Evolutionary conservation across 1,139 yeast species (phyloP).

Genomic region (Yamadazyma blattariae): DNA sequence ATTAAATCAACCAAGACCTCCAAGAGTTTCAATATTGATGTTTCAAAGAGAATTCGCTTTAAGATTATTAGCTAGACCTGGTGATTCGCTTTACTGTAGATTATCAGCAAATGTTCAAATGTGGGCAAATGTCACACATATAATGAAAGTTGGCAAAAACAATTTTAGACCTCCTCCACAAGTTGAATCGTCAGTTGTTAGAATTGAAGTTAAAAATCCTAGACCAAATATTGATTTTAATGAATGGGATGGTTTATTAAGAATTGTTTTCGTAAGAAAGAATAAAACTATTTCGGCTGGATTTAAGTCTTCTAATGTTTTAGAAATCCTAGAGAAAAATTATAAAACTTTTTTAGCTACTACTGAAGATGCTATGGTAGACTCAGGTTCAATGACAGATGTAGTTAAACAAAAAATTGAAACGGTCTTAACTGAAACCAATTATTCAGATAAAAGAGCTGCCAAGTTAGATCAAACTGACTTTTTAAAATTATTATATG

Average conservation of each 20-base stretch:
- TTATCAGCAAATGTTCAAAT: conserved; percentile 94
- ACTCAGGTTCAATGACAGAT: conserved; percentile 42
- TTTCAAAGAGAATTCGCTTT: conserved; percentile 96
- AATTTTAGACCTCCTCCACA: conserved; percentile 99
- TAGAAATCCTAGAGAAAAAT: conserved; percentile 83
- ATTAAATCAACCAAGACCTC: conserved; percentile 88
- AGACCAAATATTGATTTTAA: conserved; percentile 88
- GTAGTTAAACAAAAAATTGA: conserved; percentile 58
- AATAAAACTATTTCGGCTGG: conserved; percentile 93
- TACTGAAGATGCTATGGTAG: conserved; percentile 48
- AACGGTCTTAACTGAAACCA: conserved; percentile 74
- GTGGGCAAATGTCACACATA: conserved; percentile 99
- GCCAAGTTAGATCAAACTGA: conserved; percentile 95
- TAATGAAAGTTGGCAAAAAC: conserved; percentile 96
- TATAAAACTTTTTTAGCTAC: conserved; percentile 78
- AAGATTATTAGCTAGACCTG: conserved; percentile 91
- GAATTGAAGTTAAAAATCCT: conserved; percentile 87
- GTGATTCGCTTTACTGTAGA: conserved; percentile 88
- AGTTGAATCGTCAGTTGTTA: conserved; percentile 94
- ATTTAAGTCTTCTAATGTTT: conserved; percentile 78
- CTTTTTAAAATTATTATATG: conserved; percentile 79
- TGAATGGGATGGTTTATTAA: conserved; percentile 95
- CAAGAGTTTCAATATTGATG: conserved; percentile 93
- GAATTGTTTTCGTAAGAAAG: conserved; percentile 89
- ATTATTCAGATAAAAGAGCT: conserved; percentile 80